Evolutionary conservation across 164 flowering plant species (phyloP).

Genomic region (Malania oleifera): DNA sequence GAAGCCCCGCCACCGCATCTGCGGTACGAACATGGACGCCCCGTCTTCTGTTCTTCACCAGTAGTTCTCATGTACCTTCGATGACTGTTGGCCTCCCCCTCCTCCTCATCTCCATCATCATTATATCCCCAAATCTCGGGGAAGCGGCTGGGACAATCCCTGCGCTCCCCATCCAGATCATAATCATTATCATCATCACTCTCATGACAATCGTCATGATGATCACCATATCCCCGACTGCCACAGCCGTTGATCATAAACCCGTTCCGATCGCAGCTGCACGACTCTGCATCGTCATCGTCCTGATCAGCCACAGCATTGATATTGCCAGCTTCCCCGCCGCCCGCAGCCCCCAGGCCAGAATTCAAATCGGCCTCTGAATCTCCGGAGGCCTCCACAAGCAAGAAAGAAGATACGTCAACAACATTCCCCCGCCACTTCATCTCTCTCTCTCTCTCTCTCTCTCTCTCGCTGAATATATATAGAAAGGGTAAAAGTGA

Average conservation of each 20-base stretch:
- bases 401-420: constrained; percentile 33
- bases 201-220: not conserved
- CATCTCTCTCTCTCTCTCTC: constrained; percentile 9
- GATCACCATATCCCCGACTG: not conserved
- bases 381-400: constrained; percentile 43
- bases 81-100: not conserved
- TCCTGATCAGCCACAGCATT: not conserved
- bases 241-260: not conserved
- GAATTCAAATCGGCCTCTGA: constrained; percentile 31
- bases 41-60: not conserved
- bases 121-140: not conserved
- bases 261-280: constrained; percentile 21
- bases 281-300: constrained; percentile 52
- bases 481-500: too few species aligned
- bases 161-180: constrained; percentile 15
- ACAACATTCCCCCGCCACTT: constrained; percentile 6
- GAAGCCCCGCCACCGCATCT: too few species aligned
- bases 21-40: not conserved
- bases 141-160: too few species aligned
- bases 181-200: constrained; percentile 5
- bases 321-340: not conserved
- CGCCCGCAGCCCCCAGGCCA: not conserved
- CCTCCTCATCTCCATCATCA: constrained; percentile 17
- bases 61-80: too few species aligned
- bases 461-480: too few species aligned